A percentile compares a stretch with the other conserved stretches of the same genome.
phyloP scores from a whole-genome alignment of 192 early-diverging fungal species.

The Pilaira anomala region DNA sequence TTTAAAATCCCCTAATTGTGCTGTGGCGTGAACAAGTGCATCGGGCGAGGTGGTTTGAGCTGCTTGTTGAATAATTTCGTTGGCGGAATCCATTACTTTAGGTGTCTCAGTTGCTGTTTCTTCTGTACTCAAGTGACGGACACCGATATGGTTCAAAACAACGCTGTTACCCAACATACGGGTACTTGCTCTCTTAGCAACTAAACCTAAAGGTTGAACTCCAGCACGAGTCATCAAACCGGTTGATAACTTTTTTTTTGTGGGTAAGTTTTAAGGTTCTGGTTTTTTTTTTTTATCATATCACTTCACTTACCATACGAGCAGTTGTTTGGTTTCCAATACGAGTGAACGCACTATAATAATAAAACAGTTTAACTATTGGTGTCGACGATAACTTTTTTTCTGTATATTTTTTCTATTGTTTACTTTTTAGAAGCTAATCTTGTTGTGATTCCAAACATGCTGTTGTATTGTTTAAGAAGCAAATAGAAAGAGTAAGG shows the following conservation, averaged over 20 bases:
- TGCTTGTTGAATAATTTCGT: slow-evolving; percentile 9
- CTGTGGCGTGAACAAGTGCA: slow-evolving; percentile 44
- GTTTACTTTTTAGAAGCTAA: too few relatives aligned
- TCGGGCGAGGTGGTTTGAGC: slow-evolving; percentile 27
- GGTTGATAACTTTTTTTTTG: slow-evolving; percentile 7
- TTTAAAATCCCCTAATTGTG: slow-evolving; percentile 85
- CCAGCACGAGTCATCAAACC: not conserved
- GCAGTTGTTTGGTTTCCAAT: not conserved
- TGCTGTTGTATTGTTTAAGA: too few relatives aligned
- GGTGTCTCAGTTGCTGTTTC: not conserved
- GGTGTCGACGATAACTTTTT: too few relatives aligned
- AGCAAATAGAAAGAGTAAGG: too few relatives aligned
- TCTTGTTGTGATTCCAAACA: too few relatives aligned
- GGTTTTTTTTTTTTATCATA: not conserved
- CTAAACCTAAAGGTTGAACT: slow-evolving; percentile 1
- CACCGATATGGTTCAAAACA: slow-evolving; percentile 1
- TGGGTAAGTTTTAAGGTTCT: not conserved
- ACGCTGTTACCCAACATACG: not conserved
- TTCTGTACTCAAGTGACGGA: slow-evolving; percentile 15
- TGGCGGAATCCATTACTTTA: slow-evolving; percentile 5
- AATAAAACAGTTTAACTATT: too few relatives aligned
- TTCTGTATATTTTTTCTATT: too few relatives aligned
- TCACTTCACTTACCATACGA: slow-evolving; percentile 8
- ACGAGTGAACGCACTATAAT: too few relatives aligned
- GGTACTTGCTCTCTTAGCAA: not conserved